phyloP scores from a whole-genome alignment of 2,329 filamentous ascomycete genomes.

The Phialophora tarda region DNA sequence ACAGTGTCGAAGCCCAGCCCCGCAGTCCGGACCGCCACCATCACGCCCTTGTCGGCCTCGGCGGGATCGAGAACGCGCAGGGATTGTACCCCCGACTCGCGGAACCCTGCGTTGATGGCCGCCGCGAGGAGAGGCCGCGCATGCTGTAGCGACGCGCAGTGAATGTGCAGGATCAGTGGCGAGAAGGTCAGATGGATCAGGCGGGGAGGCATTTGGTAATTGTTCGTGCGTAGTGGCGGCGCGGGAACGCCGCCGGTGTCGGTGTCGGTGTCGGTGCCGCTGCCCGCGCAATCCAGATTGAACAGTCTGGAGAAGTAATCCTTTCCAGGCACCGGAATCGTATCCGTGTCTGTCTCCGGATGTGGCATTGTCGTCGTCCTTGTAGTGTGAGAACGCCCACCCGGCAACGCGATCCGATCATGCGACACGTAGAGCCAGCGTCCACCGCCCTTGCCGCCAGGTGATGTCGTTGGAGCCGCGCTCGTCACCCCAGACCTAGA shows the following conservation, averaged over 20 bases:
- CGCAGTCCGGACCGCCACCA: slow-evolving; percentile 80
- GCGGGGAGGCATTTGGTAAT: slow-evolving; percentile 2
- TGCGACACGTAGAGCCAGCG: slow-evolving; percentile 90
- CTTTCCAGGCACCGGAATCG: slow-evolving; percentile 9
- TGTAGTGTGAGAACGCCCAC: slow-evolving; percentile 15
- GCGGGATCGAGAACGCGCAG: slow-evolving; percentile 60
- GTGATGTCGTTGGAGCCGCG: slow-evolving; percentile 51
- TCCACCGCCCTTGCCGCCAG: slow-evolving; percentile 85
- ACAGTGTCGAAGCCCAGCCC: slow-evolving; percentile 82
- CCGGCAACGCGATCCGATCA: slow-evolving; percentile 61
- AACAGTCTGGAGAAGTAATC: background rate
- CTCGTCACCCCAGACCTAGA: background rate
- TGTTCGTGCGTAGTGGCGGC: too few species aligned
- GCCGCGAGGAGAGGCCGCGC: slow-evolving; percentile 77
- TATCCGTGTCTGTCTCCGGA: background rate
- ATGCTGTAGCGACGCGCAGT: slow-evolving; percentile 74
- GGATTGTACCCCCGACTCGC: slow-evolving; percentile 77
- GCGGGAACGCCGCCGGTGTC: background rate
- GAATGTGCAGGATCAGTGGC: slow-evolving; percentile 72
- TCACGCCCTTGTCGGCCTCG: slow-evolving; percentile 48
- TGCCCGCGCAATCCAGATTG: background rate
- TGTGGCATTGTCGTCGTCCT: background rate
- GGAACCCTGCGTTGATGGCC: slow-evolving; percentile 81
- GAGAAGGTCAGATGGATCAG: slow-evolving; percentile 38
- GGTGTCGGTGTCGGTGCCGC: too few species aligned